Evolutionary conservation across 2,329 filamentous ascomycete species (phyloP).

Genomic region (Clonostachys byssicola): DNA sequence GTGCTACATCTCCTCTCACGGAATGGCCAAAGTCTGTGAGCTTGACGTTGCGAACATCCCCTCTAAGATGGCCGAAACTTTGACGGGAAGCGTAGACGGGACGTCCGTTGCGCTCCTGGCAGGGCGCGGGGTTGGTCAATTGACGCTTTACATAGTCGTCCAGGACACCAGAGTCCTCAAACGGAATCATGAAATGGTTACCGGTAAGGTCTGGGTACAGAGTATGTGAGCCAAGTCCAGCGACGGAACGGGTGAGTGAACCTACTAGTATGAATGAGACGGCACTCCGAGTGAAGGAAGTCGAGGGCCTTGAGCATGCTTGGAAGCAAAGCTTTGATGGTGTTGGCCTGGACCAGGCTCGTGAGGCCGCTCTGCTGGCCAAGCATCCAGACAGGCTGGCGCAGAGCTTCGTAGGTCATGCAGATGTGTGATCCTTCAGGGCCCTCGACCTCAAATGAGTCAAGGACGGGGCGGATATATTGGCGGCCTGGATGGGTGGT

Average conservation of each 20-base stretch:
- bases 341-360: slow-evolving; percentile 10
- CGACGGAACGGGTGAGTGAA: neutral
- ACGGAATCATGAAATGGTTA: slow-evolving; percentile 16
- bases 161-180: slow-evolving; percentile 13
- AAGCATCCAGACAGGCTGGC: slow-evolving; percentile 16
- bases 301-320: slow-evolving; percentile 29
- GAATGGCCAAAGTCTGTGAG: slow-evolving; percentile 19
- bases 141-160: slow-evolving; percentile 14
- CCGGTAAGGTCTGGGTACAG: slow-evolving; percentile 11
- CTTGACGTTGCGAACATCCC: slow-evolving; percentile 11
- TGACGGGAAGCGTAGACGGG: slow-evolving; percentile 13
- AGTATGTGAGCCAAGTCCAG: neutral
- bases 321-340: slow-evolving; percentile 17
- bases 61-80: slow-evolving; percentile 10
- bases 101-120: slow-evolving; percentile 11
- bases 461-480: slow-evolving; percentile 11
- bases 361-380: slow-evolving; percentile 11
- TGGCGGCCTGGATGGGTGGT: slow-evolving; percentile 12
- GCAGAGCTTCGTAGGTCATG: slow-evolving; percentile 14
- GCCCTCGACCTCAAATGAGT: slow-evolving; percentile 13
- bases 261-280: slow-evolving; percentile 32
- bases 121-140: slow-evolving; percentile 12
- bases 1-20: slow-evolving; percentile 11
- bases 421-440: slow-evolving; percentile 11
- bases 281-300: slow-evolving; percentile 31